Base-by-base conservation (phyloP, 2,329 filamentous ascomycete genomes). In the Diaporthe capsici region DNA sequence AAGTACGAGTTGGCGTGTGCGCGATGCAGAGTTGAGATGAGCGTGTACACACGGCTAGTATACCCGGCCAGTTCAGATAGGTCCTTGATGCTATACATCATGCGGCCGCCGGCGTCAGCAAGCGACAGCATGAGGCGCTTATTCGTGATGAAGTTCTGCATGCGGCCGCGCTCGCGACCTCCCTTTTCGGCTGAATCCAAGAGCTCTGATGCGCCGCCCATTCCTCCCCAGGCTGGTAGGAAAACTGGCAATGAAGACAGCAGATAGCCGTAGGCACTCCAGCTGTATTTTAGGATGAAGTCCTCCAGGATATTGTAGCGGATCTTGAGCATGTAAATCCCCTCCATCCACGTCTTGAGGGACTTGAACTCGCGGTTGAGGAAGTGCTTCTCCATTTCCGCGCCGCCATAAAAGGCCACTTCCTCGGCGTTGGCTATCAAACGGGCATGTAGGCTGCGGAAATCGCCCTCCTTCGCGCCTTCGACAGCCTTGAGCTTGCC, bases 81-180 rank as follows among this genome's bases (percentile, higher is more conserved):
- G 82, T 99, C 97, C 85, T 99, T 99, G 88, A 99, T 98, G 77
- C 94, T 97, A 87, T 99, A 99, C 97, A 99, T 99, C 95, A 99
- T 98, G 63, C 97, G 91, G 37, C 96, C 96, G 76, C 97, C 97
- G 2, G 97, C 97, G 84, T 99, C 97, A 13, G 97, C 97, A 51
- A 99, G 90, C 22, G 96, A 98, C 44, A 99, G 90, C 97, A 99
- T 98, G 53, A 99, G 92, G 6, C 97, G 92, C 85, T 99, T 98
- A 86, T 99, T 99, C 17, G 97, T 99, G 85, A 99, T 98, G 85
- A 99, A 99, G 47, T 98, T 95, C 86, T 97, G 97, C 95, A 98
- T 99, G 55, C 97, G 94, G 74, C 93, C 92, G 63, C 94, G 91
- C 83, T 98, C 95, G 39, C 94, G 90, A 39, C 90, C 89, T 17